phyloP scores from a whole-genome alignment of 495 filamentous ascomycete genomes.

The Penicillium turbatum region DNA sequence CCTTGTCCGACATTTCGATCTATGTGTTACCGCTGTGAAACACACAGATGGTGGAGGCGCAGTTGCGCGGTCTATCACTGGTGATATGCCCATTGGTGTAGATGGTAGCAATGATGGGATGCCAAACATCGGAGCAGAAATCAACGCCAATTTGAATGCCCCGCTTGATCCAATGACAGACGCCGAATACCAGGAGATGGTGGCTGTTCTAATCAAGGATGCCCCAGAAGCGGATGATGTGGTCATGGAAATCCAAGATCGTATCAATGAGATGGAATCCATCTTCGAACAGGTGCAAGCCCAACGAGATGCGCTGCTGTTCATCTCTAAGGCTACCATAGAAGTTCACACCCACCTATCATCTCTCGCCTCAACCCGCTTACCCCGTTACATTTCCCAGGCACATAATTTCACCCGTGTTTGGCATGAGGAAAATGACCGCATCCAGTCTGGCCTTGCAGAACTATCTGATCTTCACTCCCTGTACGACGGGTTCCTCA shows the following conservation, averaged over 20 bases:
- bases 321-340: constrained; percentile 49
- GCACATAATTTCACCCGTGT: constrained; percentile 65
- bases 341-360: constrained; percentile 63
- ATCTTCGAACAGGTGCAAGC: constrained; percentile 50
- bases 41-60: constrained; percentile 86
- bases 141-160: constrained; percentile 46
- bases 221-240: constrained; percentile 87
- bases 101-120: constrained; percentile 46
- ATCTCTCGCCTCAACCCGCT: constrained; percentile 54
- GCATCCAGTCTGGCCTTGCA: constrained; percentile 60
- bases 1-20: constrained; percentile 87
- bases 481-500: constrained; percentile 79
- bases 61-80: constrained; percentile 57
- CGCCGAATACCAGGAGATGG: constrained; percentile 75
- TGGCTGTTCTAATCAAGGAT: constrained; percentile 77
- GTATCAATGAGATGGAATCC: constrained; percentile 69
- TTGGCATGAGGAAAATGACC: constrained; percentile 70
- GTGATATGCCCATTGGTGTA: constrained; percentile 57
- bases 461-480: constrained; percentile 69
- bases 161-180: constrained; percentile 67
- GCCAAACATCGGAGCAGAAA: constrained; percentile 55
- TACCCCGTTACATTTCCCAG: constrained; percentile 64
- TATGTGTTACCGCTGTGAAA: constrained; percentile 87
- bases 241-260: constrained; percentile 74
- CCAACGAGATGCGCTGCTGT: constrained; percentile 47